Percentiles rank a stretch among this genome's conserved stretches.
Evolutionary conservation across 2,329 filamentous ascomycete species (phyloP).

Genomic region (Venturia asperata): DNA sequence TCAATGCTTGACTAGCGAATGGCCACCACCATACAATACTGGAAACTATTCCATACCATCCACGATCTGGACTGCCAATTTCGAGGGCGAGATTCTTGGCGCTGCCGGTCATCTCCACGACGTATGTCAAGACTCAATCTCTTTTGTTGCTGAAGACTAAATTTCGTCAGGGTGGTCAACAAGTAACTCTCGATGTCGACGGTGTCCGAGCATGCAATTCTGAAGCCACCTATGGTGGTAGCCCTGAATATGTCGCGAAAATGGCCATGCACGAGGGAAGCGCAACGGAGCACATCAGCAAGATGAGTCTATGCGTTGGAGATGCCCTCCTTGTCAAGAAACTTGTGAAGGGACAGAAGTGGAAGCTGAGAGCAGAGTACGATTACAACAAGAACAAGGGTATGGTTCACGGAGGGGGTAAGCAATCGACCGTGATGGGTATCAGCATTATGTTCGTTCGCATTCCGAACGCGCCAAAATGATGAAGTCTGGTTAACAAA

Average conservation of each 20-base stretch:
- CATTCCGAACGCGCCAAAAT: background rate
- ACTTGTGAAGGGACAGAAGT: slow-evolving; percentile 18
- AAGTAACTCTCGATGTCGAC: slow-evolving; percentile 6
- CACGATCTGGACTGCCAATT: slow-evolving; percentile 16
- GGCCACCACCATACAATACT: slow-evolving; percentile 6
- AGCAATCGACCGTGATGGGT: slow-evolving; percentile 16
- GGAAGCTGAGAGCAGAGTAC: slow-evolving; percentile 16
- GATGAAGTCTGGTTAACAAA: background rate
- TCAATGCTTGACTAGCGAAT: slow-evolving; percentile 18
- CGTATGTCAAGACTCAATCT: background rate
- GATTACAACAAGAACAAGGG: slow-evolving; percentile 19
- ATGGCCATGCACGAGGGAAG: background rate
- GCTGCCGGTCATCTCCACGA: slow-evolving; percentile 20
- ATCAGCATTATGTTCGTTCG: slow-evolving; percentile 20
- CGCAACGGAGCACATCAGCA: slow-evolving; percentile 19
- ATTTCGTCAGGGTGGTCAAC: slow-evolving; percentile 10
- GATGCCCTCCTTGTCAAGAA: background rate
- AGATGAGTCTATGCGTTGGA: slow-evolving; percentile 15
- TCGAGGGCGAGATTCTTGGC: slow-evolving; percentile 18
- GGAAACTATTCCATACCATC: slow-evolving; percentile 14
- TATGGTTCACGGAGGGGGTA: slow-evolving; percentile 4
- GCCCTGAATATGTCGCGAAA: slow-evolving; percentile 13
- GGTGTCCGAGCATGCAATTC: slow-evolving; percentile 8
- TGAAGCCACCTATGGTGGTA: slow-evolving; percentile 15
- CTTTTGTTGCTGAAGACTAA: background rate